Conservation (phyloP, 345 rosid species). For the Salix purpurea region DNA sequence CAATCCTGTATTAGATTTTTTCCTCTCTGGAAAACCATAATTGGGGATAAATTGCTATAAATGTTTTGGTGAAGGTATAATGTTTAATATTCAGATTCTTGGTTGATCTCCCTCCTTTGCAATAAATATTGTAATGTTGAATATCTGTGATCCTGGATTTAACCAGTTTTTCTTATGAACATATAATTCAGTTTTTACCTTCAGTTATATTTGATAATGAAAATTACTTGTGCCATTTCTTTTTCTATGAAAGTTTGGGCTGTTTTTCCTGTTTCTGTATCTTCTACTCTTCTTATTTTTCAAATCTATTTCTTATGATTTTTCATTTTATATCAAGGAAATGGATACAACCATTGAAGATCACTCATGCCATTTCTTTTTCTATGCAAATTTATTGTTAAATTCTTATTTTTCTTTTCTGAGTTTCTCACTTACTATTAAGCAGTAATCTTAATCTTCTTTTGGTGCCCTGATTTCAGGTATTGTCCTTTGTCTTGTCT, state of each 20-base stretch:
- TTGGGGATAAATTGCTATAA: not conserved
- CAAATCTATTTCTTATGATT: too few species aligned
- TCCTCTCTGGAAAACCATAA: not conserved
- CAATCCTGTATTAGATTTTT: not conserved
- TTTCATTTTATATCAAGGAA: too few species aligned
- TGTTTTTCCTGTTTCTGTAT: too few species aligned
- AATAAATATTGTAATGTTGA: not conserved
- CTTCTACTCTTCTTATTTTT: too few species aligned
- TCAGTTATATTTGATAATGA: too few species aligned
- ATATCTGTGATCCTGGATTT: too few species aligned
- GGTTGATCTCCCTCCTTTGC: not conserved
- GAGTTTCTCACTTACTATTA: not conserved
- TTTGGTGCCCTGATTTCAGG: slow-evolving; percentile 44
- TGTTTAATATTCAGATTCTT: not conserved
- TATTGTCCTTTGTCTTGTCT: slow-evolving; percentile 76
- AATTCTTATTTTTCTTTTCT: not conserved
- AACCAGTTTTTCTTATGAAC: too few species aligned
- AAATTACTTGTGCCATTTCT: too few species aligned
- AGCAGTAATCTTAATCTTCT: not conserved
- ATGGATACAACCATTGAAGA: too few species aligned
- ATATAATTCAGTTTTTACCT: too few species aligned
- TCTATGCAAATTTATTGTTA: not conserved
- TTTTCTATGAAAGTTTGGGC: too few species aligned
- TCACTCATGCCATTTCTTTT: too few species aligned
- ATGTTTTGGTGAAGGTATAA: not conserved